Conservation (phyloP, 1,139 yeast species). For the Debaryomyces robertsiae region DNA sequence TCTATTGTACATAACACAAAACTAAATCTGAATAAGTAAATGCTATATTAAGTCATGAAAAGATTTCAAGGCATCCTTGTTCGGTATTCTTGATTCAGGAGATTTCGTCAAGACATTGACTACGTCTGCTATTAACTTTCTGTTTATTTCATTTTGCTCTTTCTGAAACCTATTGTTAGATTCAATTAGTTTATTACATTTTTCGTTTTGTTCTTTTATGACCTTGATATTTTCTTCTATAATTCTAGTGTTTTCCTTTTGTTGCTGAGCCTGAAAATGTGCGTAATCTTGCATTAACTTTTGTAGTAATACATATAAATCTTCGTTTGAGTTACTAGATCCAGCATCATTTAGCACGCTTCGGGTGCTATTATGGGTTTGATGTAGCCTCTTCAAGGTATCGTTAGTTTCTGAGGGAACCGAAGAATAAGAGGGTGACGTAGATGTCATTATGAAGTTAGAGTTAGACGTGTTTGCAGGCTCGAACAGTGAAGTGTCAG, state of each 20-base stretch:
- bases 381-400: neutral
- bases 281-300: conserved; percentile 16
- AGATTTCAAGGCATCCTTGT: conserved; percentile 10
- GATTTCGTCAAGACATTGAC: conserved; percentile 9
- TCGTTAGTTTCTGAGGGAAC: neutral
- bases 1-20: neutral
- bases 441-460: neutral
- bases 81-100: conserved; percentile 7
- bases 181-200: conserved; percentile 16
- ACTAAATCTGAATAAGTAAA: neutral
- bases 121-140: conserved; percentile 16
- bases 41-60: conserved; percentile 10
- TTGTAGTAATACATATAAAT: conserved; percentile 15
- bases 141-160: conserved; percentile 21
- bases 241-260: conserved; percentile 16
- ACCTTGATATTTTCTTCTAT: conserved; percentile 19
- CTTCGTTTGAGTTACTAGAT: neutral
- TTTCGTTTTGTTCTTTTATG: conserved; percentile 14
- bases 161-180: conserved; percentile 16
- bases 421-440: neutral
- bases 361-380: conserved; percentile 4
- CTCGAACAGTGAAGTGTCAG: conserved; percentile 5
- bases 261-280: conserved; percentile 16
- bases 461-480: neutral
- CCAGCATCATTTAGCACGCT: neutral